Percentiles rank a stretch among this genome's conserved stretches.
Conservation (phyloP, 176 grass and related monocot species). For the Rhynchospora tenuis region DNA sequence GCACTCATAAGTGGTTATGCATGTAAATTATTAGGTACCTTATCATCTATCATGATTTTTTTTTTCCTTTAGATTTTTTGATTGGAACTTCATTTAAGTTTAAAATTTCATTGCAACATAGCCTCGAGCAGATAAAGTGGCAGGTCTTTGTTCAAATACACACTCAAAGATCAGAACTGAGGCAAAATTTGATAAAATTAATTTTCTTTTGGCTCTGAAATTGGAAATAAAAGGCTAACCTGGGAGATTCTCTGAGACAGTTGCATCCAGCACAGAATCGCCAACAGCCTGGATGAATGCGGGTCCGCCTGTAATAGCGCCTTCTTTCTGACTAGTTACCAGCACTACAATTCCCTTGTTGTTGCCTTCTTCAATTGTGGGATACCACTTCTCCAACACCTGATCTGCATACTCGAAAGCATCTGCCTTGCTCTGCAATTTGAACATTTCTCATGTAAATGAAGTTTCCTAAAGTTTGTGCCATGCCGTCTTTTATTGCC, state of each 20-base stretch:
- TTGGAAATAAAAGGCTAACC: slow-evolving; percentile 28
- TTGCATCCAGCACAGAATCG: slow-evolving; percentile 66
- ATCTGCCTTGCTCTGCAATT: slow-evolving; percentile 88
- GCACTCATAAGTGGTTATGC: neutral
- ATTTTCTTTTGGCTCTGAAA: neutral
- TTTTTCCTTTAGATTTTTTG: neutral
- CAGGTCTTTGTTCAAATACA: neutral
- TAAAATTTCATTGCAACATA: neutral
- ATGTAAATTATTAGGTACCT: neutral
- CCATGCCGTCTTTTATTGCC: neutral
- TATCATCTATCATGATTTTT: neutral
- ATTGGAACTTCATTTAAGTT: neutral
- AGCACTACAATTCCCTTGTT: slow-evolving; percentile 96
- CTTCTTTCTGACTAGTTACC: slow-evolving; percentile 98
- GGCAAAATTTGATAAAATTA: neutral
- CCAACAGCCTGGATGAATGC: slow-evolving; percentile 74
- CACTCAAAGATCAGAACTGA: neutral
- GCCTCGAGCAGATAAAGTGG: neutral
- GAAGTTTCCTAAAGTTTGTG: neutral
- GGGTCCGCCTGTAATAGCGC: slow-evolving; percentile 87
- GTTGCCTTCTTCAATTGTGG: slow-evolving; percentile 77
- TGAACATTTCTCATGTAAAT: neutral
- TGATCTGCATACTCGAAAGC: slow-evolving; percentile 99
- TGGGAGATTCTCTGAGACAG: slow-evolving; percentile 94
- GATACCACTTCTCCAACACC: slow-evolving; percentile 98